phyloP scores from a whole-genome alignment of 108 stramenopile species.

The Fragilaria crotonensis region DNA sequence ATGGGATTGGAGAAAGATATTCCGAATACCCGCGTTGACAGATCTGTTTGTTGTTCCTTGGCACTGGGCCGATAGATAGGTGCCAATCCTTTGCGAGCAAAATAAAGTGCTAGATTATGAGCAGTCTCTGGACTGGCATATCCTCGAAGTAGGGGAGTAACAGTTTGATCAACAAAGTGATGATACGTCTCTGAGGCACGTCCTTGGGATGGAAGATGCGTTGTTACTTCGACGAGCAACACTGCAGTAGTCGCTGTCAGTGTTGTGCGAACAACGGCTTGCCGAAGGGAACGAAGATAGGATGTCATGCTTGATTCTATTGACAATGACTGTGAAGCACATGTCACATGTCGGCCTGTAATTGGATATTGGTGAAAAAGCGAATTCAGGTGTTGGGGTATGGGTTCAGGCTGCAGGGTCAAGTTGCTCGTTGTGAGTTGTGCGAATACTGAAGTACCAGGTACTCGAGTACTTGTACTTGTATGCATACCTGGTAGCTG shows the following conservation, averaged over 20 bases:
- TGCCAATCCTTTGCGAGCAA: slow-evolving; percentile 31
- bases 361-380: too few species aligned
- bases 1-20: slow-evolving; percentile 63
- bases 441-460: too few species aligned
- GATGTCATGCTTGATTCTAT: background rate
- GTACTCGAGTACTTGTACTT: too few species aligned
- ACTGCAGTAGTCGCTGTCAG: slow-evolving; percentile 22
- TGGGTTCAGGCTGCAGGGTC: too few species aligned
- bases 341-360: too few species aligned
- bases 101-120: slow-evolving; percentile 42
- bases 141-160: slow-evolving; percentile 54
- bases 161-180: slow-evolving; percentile 38
- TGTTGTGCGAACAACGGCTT: slow-evolving; percentile 8
- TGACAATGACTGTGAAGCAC: too few species aligned
- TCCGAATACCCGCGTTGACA: slow-evolving; percentile 7
- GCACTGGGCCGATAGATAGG: slow-evolving; percentile 44
- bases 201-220: slow-evolving; percentile 70
- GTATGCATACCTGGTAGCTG: too few species aligned
- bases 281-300: slow-evolving; percentile 13
- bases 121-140: slow-evolving; percentile 52
- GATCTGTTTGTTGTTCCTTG: slow-evolving; percentile 20
- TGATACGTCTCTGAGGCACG: slow-evolving; percentile 64
- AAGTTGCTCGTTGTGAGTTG: too few species aligned
- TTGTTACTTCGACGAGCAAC: slow-evolving; percentile 51
- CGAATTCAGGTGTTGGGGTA: too few species aligned